Conservation (phyloP, 768 basidiomycete species). For the Leccinum imitatum region DNA sequence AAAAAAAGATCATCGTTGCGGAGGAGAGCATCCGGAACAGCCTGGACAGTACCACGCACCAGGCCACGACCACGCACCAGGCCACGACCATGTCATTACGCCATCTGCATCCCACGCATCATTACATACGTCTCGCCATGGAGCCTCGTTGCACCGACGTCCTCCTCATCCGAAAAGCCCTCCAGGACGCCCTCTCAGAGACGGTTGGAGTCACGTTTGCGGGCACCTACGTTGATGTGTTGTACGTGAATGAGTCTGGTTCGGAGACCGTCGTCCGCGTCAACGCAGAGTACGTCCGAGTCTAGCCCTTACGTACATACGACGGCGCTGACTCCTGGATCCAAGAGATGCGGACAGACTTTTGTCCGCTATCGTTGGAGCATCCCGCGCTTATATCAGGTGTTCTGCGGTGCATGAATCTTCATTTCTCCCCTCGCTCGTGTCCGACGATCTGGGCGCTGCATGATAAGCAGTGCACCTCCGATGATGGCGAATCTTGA, state of each 20-base stretch:
- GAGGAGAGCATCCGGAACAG: neutral
- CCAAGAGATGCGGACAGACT: conserved; percentile 26
- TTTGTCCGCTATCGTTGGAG: conserved; percentile 26
- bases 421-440: conserved; percentile 34
- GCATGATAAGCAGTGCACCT: conserved; percentile 7
- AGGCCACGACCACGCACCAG: neutral
- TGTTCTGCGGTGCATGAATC: conserved; percentile 25
- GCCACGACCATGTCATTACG: conserved; percentile 13
- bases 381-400: conserved; percentile 26
- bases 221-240: conserved; percentile 54
- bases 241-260: conserved; percentile 43
- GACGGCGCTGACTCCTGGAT: neutral
- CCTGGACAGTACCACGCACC: neutral
- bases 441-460: conserved; percentile 10
- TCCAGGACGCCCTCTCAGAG: conserved; percentile 56
- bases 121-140: conserved; percentile 26
- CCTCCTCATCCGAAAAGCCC: conserved; percentile 48
- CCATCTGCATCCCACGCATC: conserved; percentile 23
- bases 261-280: conserved; percentile 27
- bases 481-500: conserved; percentile 11
- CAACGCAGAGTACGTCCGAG: conserved; percentile 16
- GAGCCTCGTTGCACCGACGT: conserved; percentile 36
- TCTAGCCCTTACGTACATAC: neutral
- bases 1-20: neutral
- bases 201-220: conserved; percentile 55